A percentile compares a stretch with the other conserved stretches of the same genome.
phyloP scores from a whole-genome alignment of 129 eudicot species.

The Helianthus tuberosus region DNA sequence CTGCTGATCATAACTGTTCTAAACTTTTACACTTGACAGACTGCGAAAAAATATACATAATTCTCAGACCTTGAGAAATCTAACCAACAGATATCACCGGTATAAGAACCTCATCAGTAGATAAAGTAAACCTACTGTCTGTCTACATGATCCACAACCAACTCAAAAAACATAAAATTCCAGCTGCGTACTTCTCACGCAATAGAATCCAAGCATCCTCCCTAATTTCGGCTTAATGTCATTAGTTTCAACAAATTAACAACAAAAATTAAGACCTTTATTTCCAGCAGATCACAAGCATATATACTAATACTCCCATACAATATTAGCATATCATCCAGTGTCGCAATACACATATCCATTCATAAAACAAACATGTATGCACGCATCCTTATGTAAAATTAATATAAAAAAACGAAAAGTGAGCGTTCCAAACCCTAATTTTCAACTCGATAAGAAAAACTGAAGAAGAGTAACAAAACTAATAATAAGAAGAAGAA shows the following conservation, averaged over 20 bases:
- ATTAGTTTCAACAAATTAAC: background rate
- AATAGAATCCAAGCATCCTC: background rate
- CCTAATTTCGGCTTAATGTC: background rate
- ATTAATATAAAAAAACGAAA: background rate
- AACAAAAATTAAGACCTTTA: background rate
- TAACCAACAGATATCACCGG: background rate
- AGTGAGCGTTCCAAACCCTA: conserved; percentile 18
- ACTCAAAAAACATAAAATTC: background rate
- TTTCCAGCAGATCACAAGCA: background rate
- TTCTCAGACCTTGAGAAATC: background rate
- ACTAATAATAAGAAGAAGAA: background rate
- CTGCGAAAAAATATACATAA: background rate
- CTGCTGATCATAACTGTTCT: too few species aligned
- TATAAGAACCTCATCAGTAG: background rate
- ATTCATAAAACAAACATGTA: conserved; percentile 11
- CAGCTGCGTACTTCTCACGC: background rate
- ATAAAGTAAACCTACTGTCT: background rate
- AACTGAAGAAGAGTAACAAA: background rate
- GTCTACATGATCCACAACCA: conserved; percentile 1
- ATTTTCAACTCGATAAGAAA: conserved; percentile 17
- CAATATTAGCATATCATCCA: too few species aligned
- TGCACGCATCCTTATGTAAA: background rate
- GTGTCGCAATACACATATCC: conserved; percentile 6
- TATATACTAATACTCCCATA: background rate
- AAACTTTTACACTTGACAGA: background rate